A percentile compares a stretch with the other conserved stretches of the same genome.
phyloP scores from a whole-genome alignment of 1,139 yeast species.

The Taphrina pruni region DNA sequence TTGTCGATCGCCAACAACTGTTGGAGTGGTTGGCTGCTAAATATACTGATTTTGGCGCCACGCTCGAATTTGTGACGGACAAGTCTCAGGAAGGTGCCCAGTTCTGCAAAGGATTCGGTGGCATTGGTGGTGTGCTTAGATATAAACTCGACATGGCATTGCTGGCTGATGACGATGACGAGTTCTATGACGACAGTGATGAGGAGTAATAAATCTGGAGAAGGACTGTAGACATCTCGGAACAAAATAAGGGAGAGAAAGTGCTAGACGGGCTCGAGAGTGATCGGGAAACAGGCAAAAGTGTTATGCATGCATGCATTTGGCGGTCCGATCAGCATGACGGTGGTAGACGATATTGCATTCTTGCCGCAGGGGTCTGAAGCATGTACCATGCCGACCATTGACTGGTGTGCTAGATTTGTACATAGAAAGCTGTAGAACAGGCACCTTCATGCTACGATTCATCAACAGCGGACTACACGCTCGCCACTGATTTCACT shows the following conservation, averaged over 20 bases:
- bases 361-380: background rate
- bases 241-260: background rate
- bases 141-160: slow-evolving; percentile 97
- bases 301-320: background rate
- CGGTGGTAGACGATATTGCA: background rate
- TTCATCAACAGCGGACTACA: too few relatives aligned
- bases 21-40: slow-evolving; percentile 98
- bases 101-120: slow-evolving; percentile 97
- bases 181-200: slow-evolving; percentile 48
- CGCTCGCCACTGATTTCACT: too few relatives aligned
- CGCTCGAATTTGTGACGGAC: slow-evolving; percentile 93
- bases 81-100: slow-evolving; percentile 98
- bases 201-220: slow-evolving; percentile 7
- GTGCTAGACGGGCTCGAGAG: background rate
- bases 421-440: slow-evolving; percentile 2
- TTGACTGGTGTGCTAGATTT: slow-evolving; percentile 1
- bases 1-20: slow-evolving; percentile 71
- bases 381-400: background rate
- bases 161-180: slow-evolving; percentile 85
- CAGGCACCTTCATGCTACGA: background rate
- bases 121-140: slow-evolving; percentile 94
- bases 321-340: background rate
- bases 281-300: background rate
- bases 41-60: slow-evolving; percentile 91
- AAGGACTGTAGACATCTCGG: background rate